Base-by-base conservation (phyloP, 306 rosid genomes). In the Mimosa pudica region DNA sequence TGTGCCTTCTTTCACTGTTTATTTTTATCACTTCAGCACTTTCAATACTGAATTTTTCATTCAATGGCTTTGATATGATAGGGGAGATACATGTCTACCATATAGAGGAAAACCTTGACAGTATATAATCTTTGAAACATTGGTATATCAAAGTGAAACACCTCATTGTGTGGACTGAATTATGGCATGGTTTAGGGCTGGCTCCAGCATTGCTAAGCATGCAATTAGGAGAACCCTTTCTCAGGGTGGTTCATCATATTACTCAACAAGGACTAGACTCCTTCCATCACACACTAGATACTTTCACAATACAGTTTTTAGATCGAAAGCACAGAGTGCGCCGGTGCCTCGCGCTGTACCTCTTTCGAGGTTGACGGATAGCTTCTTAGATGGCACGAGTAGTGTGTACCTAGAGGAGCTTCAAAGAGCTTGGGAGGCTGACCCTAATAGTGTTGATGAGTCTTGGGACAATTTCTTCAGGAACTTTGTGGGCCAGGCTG, bases 401-500 rank as follows among this genome's bases (percentile, higher is more conserved):
- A 95, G 94, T 81, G 99, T 95, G 65, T 95, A 95, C 76, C 82
- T 91, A 80, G 99, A 95, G 78, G 98, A 93, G 87, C 97, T 95
- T 82, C 98, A 95, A 80, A 89, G 99, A 88, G 97, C 97, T 17
- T 95, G 99, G 99, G 99, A 95, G 72, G 96, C 91, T 70, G 97
- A 93, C 33, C 99, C 99, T 10, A 87, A 77, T 44, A 95, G 99
- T 75, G 97, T 95, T 6, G 99, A 91, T 82, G 99, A 93, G 89
- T 95, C 99, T 0, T 95, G 98, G 98, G 98, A 95, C 83, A 95
- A 95, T 84, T 95, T 95, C 91, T 93, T 95, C 24, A 91, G 93
- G 78, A 95, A 95, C 74, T 95, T 95, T 66, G 98, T 95, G 71
- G 96, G 99, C 13, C 98, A 91, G 84, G 88, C 97, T 32, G 30